phyloP scores from a whole-genome alignment of 352 stramenopile species.

The Globisporangium solare region DNA sequence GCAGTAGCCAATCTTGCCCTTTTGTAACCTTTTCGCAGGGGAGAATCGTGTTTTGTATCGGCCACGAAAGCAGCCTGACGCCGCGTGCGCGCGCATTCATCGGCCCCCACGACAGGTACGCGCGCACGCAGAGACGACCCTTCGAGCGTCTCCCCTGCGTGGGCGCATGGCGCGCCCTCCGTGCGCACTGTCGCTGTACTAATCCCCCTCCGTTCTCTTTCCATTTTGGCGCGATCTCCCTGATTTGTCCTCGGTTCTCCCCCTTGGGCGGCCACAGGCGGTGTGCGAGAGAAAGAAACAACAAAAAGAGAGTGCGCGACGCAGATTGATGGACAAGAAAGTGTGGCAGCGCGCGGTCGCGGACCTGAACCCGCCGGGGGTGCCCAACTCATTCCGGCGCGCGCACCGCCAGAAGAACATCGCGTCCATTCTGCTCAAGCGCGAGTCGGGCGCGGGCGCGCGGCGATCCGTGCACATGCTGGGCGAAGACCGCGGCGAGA shows the following conservation, averaged over 20 bases:
- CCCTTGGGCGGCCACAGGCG: too few species aligned
- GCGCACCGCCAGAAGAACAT: slow-evolving; percentile 68
- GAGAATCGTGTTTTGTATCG: slow-evolving; percentile 1
- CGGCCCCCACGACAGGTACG: too few species aligned
- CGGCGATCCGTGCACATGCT: slow-evolving; percentile 37
- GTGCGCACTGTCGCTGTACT: too few species aligned
- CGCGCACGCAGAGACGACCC: too few species aligned
- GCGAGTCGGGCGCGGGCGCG: slow-evolving; percentile 44
- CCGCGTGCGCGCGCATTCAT: too few species aligned
- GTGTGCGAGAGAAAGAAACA: background rate
- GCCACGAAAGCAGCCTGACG: background rate
- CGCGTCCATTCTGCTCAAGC: slow-evolving; percentile 48
- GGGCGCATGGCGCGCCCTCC: too few species aligned
- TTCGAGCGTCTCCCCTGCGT: too few species aligned
- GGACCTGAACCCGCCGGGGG: slow-evolving; percentile 63
- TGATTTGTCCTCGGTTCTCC: background rate
- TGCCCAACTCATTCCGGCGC: slow-evolving; percentile 71
- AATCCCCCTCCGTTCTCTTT: too few species aligned
- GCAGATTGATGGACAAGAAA: slow-evolving; percentile 38
- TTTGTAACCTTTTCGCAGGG: slow-evolving; percentile 8
- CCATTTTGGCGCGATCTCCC: too few species aligned
- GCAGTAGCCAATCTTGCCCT: slow-evolving; percentile 5
- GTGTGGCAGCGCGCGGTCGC: slow-evolving; percentile 70
- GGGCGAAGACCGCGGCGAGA: slow-evolving; percentile 51
- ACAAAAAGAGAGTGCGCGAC: background rate